A percentile compares a stretch with the other conserved stretches of the same genome.
Evolutionary conservation across 2,329 filamentous ascomycete genomes (phyloP).

Genomic region (Talaromyces sp.): DNA sequence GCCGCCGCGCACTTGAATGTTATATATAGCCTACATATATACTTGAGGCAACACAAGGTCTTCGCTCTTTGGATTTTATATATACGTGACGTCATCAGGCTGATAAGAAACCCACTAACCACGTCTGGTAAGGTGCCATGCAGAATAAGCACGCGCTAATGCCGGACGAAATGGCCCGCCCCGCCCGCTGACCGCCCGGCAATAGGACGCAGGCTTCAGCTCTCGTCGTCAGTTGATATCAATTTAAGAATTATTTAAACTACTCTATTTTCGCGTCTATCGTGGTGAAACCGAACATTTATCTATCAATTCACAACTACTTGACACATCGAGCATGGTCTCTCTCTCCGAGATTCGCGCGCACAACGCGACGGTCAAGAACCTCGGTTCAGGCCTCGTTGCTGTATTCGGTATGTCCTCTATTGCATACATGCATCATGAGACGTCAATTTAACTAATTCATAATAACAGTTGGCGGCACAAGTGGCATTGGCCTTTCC

Average conservation of each 20-base stretch:
- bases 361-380: conserved; percentile 8
- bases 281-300: not conserved
- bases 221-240: not conserved
- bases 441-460: not conserved
- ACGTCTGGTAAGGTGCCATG: too few relatives aligned
- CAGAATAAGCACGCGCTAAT: not conserved
- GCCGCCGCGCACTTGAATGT: not conserved
- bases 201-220: not conserved
- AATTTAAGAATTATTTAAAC: not conserved
- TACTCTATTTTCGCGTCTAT: not conserved
- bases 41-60: not conserved
- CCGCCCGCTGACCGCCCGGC: too few relatives aligned
- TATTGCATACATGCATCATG: not conserved
- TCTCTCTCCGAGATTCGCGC: conserved; percentile 7
- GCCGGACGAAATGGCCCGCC: not conserved
- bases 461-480: conserved; percentile 39
- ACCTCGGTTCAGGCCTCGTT: conserved; percentile 10
- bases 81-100: not conserved
- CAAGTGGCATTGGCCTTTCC: conserved; percentile 49
- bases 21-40: not conserved
- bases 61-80: not conserved
- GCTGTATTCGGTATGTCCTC: conserved; percentile 11
- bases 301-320: not conserved
- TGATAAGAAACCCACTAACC: too few relatives aligned
- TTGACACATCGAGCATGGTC: conserved; percentile 3